These are phyloP conservation scores for Scutellaria galericulata DNA, from an alignment of 257 asterid genomes.

Conservation along the genomic window DNA sequence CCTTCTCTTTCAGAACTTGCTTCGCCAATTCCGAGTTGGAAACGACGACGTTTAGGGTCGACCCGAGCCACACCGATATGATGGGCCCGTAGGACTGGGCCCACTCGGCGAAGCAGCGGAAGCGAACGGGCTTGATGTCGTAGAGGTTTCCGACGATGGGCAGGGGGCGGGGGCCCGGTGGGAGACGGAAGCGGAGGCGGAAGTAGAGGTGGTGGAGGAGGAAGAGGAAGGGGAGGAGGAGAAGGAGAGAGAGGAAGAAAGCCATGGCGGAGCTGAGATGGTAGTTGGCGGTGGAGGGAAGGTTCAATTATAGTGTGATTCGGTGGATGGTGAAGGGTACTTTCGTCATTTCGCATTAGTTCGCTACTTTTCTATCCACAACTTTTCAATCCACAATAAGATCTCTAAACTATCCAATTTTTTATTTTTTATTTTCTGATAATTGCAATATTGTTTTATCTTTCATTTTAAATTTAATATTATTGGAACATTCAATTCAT, in stretches of 20 bases:
- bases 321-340: constrained; percentile 47
- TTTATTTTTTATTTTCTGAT: too few relatives aligned
- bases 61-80: constrained; percentile 78
- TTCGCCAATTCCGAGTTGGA: constrained; percentile 66
- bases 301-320: constrained; percentile 4
- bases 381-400: too few relatives aligned
- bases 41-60: constrained; percentile 71
- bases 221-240: constrained; percentile 38
- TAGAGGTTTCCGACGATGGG: constrained; percentile 84
- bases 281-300: constrained; percentile 32
- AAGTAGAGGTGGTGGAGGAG: constrained; percentile 55
- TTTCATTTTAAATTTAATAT: too few relatives aligned
- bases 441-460: too few relatives aligned
- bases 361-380: too few relatives aligned
- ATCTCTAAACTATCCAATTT: too few relatives aligned
- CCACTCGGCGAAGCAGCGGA: constrained; percentile 84
- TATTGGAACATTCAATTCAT: too few relatives aligned
- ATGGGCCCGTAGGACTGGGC: constrained; percentile 74
- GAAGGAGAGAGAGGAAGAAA: constrained; percentile 30
- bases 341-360: constrained; percentile 32
- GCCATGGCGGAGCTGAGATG: constrained; percentile 26
- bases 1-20: constrained; percentile 77
- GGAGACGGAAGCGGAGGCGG: constrained; percentile 69
- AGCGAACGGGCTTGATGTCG: constrained; percentile 77
- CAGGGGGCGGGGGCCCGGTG: constrained; percentile 78